These are phyloP conservation scores for Salix caprea DNA, from an alignment of 345 rosid species.

Conservation along the genomic window DNA sequence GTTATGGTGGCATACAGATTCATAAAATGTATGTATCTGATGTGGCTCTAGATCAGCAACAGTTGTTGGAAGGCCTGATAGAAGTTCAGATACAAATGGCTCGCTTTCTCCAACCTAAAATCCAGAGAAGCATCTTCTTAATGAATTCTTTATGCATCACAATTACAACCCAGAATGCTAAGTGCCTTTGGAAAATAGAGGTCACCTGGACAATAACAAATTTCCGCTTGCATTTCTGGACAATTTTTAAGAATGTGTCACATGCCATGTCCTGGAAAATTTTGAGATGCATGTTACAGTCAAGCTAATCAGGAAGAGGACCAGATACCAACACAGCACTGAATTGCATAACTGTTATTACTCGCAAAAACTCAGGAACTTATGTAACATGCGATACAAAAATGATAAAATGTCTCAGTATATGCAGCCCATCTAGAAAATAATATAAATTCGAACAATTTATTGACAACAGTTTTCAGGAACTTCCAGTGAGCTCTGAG, in stretches of 20 bases:
- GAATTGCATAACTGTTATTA: background rate
- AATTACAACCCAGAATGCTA: background rate
- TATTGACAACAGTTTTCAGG: conserved; percentile 95
- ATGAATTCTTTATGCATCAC: background rate
- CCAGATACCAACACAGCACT: background rate
- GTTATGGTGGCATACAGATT: conserved; percentile 54
- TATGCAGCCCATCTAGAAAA: background rate
- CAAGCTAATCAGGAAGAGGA: background rate
- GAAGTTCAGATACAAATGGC: conserved; percentile 97
- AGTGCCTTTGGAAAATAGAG: background rate
- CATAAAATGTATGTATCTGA: conserved; percentile 96
- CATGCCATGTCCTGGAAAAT: conserved; percentile 95
- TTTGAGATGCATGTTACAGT: background rate
- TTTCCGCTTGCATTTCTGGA: conserved; percentile 97
- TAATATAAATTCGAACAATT: conserved; percentile 70
- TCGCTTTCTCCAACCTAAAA: conserved; percentile 94
- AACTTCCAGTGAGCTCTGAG: conserved; percentile 99
- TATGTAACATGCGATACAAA: background rate
- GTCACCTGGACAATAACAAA: conserved; percentile 88
- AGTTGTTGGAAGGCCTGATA: conserved; percentile 86
- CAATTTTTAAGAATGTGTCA: conserved; percentile 97
- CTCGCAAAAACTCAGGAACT: background rate
- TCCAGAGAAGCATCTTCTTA: conserved; percentile 1
- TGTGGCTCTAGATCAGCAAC: conserved; percentile 98
- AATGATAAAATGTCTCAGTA: background rate